Evolutionary conservation across 305 asterid genomes (phyloP), one percentile per base, ranked within the genome.

Genomic region (Rubia balearica): DNA sequence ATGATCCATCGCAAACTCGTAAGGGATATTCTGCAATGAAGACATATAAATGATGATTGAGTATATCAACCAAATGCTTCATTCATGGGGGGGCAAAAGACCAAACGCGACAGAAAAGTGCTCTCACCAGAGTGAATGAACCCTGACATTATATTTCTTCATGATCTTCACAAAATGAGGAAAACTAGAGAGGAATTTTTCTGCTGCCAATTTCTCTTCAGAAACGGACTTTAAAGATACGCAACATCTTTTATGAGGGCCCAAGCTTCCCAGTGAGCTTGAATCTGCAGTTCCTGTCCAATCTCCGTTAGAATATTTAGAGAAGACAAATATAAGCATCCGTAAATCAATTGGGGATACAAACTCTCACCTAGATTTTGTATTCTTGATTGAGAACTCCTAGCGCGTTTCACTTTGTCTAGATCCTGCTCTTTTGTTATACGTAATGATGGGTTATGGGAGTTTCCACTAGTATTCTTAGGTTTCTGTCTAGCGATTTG

Each of bases 81-180:
- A 45, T 45, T 61, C 68, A 30, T 13, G 42, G 46, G 3, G 19
- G 12, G 40, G n/a, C n/a, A 63, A 21, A 46, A 48, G 9, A 49
- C 19, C 57, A 9, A 51, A 40, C 40, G 75, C 46, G 33, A 55
- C 65, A 71, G 48, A 67, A 6, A n/a, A 30, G 76, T 66, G 72
- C 24, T 70, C 96, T 87, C 83, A 92, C 98, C 89, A 92, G 83
- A 68, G 98, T 90, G 88, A 73, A 92, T 22, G 98, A 92, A 74
- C 95, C 92, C 98, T 83, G 80, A 89, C 71, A 79, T 92, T 92
- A 81, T 90, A 92, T 83, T 89, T 90, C 73, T 92, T 92, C 98
- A 92, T 92, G 73, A 89, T 76, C 77, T 92, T 84, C 71, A 92
- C 95, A 73, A 92, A 92, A 81, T 89, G 89, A 53, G 98, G 98